Percentiles rank a stretch among this genome's conserved stretches.
Conservation (phyloP, 2,329 filamentous ascomycete species). For the Basipetospora chlamydospora region DNA sequence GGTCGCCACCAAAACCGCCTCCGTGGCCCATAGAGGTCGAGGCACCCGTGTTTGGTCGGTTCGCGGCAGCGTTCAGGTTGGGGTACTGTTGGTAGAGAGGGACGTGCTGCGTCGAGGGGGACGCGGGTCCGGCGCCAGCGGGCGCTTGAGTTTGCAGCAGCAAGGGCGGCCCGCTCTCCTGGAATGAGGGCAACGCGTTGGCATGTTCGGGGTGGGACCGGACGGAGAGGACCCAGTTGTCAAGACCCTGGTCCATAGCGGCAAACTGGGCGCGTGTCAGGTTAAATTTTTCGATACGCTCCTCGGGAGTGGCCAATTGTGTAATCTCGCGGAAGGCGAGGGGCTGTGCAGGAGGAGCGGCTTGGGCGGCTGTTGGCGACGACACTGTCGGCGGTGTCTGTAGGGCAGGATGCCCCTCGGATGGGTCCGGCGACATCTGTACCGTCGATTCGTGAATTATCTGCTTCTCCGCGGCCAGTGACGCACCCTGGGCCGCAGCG, state of each 20-base stretch:
- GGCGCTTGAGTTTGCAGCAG: too few relatives aligned
- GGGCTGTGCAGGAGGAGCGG: not conserved
- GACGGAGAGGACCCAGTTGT: conserved; percentile 36
- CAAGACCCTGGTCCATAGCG: conserved; percentile 59
- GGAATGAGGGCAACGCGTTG: not conserved
- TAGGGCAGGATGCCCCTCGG: conserved; percentile 12
- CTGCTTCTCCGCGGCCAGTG: conserved; percentile 4
- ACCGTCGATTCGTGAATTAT: not conserved
- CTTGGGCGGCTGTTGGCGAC: too few relatives aligned
- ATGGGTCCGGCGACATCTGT: not conserved
- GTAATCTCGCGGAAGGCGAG: conserved; percentile 61
- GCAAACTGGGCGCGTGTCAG: conserved; percentile 59
- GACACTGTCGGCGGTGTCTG: not conserved
- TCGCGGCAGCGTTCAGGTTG: conserved; percentile 33
- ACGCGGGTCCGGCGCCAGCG: conserved; percentile 12
- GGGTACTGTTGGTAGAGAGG: conserved; percentile 42
- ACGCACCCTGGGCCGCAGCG: not conserved
- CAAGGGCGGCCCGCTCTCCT: not conserved
- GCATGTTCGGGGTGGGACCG: conserved; percentile 14
- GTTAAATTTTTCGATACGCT: conserved; percentile 62
- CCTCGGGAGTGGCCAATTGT: conserved; percentile 45
- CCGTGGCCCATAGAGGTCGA: not conserved
- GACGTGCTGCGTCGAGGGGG: conserved; percentile 25
- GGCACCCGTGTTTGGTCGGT: conserved; percentile 12
- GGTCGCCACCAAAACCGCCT: conserved; percentile 18